Percentiles rank a stretch among this genome's conserved stretches.
Evolutionary conservation across 2,329 filamentous ascomycete species (phyloP).

Genomic region (Colletotrichum echinochloae): DNA sequence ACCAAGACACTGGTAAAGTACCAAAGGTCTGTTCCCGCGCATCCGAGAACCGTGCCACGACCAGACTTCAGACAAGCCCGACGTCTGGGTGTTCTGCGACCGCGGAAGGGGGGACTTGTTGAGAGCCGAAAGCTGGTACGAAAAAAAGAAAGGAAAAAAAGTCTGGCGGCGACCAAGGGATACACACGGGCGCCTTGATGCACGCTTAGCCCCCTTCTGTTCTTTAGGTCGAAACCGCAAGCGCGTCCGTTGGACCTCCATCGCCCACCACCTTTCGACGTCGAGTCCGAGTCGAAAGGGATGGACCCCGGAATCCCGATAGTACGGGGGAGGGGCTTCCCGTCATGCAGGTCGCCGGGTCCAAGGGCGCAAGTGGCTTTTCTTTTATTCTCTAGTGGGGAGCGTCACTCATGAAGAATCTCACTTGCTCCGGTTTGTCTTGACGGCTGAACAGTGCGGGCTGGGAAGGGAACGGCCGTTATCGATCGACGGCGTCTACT

Average conservation of each 20-base stretch:
- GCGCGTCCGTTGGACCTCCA: background rate
- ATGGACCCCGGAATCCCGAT: constrained; percentile 5
- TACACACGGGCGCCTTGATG: background rate
- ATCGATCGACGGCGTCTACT: background rate
- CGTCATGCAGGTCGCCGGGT: constrained; percentile 5
- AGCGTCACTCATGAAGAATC: background rate
- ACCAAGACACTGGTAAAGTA: background rate
- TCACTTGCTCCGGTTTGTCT: background rate
- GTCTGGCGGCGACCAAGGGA: background rate
- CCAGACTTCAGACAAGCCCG: background rate
- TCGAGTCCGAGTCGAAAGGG: background rate
- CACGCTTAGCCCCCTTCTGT: background rate
- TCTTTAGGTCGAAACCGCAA: background rate
- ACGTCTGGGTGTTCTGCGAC: too few species aligned
- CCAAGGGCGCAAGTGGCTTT: constrained; percentile 2
- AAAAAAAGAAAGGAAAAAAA: too few species aligned
- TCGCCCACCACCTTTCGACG: too few species aligned
- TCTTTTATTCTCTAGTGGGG: background rate
- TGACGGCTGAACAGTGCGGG: background rate
- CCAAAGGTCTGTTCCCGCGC: background rate
- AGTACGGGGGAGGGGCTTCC: background rate
- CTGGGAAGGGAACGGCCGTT: background rate
- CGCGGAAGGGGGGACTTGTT: too few species aligned
- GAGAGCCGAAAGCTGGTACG: background rate
- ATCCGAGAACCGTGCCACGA: background rate